Base-by-base conservation (phyloP, 2,329 filamentous ascomycete species). In the Aspergillus proliferans region DNA sequence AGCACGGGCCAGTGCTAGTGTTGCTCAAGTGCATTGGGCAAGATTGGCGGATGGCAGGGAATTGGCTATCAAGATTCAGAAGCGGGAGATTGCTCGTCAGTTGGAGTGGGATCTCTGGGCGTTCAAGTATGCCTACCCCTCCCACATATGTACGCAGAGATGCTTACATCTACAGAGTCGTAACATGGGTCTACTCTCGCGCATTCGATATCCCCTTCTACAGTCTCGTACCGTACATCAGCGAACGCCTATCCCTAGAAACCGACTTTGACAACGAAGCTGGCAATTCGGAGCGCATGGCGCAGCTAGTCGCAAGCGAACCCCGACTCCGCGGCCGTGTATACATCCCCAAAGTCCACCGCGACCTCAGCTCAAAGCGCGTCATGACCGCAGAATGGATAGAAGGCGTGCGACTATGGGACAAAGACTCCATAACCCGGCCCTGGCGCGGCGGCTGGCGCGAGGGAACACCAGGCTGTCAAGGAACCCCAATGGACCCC, bases 321-420 rank as follows among this genome's bases (percentile, higher is more conserved):
- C 83, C 87, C 19, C 78, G 86, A 22, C 76, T 98, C 33, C 82
- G 83, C 21, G 84, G 83, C 42, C 79, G 89, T 28, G 91, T 97
- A 2, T 96, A 97, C 66, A 85, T 98, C 6, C 93, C 93, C 0
- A 80, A 83, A 36, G 84, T 95, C 8, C 92, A 94, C 66, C 77
- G 84, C 3, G 89, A 95, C 52, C 79, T 96, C 24, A 90, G 83
- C 46, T 90, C 87, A 14, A 86, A 78, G 63, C 81, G 93, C 34
- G 84, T 98, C 44, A 85, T 98, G 75, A 94, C 91, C 1, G 90
- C 92, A 0, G 93, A 98, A 67, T 98, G 93, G 93, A 94, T 98
- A 51, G 93, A 98, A 70, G 93, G 93, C 6, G 83, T 95, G 2
- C 81, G 91, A 1, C 76, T 98, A 2, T 95, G 91, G 89, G 92